Percentiles rank a stretch among this genome's conserved stretches.
These are phyloP conservation scores for Penicillium taxi DNA, from an alignment of 495 filamentous ascomycete genomes.

Conservation along the genomic window DNA sequence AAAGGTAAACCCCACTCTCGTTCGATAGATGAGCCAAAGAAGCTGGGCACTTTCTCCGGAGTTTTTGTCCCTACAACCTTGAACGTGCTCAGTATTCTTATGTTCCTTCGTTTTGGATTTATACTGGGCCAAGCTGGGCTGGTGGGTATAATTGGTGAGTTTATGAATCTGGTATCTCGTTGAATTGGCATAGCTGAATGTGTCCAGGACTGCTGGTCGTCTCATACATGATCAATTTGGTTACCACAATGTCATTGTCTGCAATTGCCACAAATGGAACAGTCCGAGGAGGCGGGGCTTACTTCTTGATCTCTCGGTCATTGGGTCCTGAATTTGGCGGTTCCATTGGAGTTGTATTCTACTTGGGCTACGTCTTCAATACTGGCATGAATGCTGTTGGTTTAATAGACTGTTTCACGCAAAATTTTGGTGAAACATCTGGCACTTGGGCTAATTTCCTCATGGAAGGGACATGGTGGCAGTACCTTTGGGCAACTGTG, in stretches of 20 bases:
- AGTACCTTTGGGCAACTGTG: conserved; percentile 69
- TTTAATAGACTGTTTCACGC: conserved; percentile 70
- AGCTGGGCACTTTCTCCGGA: conserved; percentile 67
- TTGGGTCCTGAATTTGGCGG: conserved; percentile 85
- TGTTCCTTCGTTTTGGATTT: conserved; percentile 80
- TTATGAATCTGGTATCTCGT: too few relatives aligned
- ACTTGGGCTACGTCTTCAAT: conserved; percentile 76
- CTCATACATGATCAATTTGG: conserved; percentile 69
- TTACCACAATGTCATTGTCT: conserved; percentile 79
- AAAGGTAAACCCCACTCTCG: conserved; percentile 34
- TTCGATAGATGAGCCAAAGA: conserved; percentile 44
- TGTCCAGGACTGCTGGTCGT: conserved; percentile 56
- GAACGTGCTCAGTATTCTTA: conserved; percentile 87
- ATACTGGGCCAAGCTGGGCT: conserved; percentile 73
- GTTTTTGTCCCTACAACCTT: conserved; percentile 81
- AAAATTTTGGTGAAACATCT: conserved; percentile 59
- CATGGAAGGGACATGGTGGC: conserved; percentile 66
- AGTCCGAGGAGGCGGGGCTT: conserved; percentile 79
- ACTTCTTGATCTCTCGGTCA: conserved; percentile 82
- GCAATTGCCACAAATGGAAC: conserved; percentile 88
- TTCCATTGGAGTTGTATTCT: conserved; percentile 87
- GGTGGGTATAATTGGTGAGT: conserved; percentile 68
- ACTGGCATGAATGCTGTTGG: conserved; percentile 86
- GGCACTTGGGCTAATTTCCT: conserved; percentile 56
- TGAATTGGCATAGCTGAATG: conserved; percentile 13